Evolutionary conservation across 2,329 filamentous ascomycete genomes (phyloP).

Genomic region (Chrysoporthe deuterocubensis): DNA sequence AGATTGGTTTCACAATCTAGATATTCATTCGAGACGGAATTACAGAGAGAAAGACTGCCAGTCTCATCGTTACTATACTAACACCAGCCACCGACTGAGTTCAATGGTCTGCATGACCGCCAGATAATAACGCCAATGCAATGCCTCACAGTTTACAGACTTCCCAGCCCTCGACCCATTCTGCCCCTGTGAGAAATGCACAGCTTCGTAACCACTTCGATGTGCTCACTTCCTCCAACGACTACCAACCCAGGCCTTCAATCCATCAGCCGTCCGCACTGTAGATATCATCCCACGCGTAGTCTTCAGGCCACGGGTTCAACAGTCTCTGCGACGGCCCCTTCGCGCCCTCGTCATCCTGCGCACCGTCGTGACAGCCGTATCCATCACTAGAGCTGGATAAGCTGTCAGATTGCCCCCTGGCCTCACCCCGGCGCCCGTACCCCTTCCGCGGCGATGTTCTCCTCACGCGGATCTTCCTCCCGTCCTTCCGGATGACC

Average conservation of each 20-base stretch:
- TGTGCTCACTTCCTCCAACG: not conserved
- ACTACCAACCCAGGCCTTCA: not conserved
- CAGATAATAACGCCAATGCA: not conserved
- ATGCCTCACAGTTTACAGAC: not conserved
- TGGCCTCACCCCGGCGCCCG: not conserved
- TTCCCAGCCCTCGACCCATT: too few relatives aligned
- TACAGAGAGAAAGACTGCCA: too few relatives aligned
- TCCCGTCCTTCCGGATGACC: not conserved
- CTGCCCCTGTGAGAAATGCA: too few relatives aligned
- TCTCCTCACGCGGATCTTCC: not conserved
- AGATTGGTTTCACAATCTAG: too few relatives aligned
- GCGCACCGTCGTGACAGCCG: not conserved
- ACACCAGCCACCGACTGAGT: not conserved
- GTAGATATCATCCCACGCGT: conserved; percentile 7
- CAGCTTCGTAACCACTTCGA: too few relatives aligned
- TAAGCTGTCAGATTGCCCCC: not conserved
- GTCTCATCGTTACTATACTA: too few relatives aligned
- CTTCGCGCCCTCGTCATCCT: not conserved
- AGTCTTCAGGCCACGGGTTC: not conserved
- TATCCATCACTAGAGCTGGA: not conserved
- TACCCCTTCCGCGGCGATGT: not conserved
- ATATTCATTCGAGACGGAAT: too few relatives aligned
- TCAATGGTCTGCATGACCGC: not conserved
- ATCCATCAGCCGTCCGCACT: not conserved
- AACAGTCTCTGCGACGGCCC: not conserved